These are phyloP conservation scores for Pouteria campechiana DNA, from an alignment of 179 eudicot species.

Conservation along the genomic window DNA sequence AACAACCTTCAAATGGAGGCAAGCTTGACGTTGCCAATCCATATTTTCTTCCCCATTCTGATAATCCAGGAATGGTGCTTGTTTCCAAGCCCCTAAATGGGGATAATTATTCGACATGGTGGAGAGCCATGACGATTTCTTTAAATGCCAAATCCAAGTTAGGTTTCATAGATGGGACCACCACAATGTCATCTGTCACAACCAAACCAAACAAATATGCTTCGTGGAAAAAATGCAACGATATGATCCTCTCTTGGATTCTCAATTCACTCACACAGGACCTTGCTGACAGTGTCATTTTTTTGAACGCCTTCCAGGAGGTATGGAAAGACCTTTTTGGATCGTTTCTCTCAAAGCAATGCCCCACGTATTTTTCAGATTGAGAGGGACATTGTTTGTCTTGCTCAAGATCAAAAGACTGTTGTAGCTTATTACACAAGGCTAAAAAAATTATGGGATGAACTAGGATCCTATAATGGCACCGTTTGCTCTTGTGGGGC, in stretches of 20 bases:
- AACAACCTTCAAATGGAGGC: no score
- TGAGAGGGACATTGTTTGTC: background rate
- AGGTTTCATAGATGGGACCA: conserved; percentile 1
- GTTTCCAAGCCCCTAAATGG: conserved; percentile 1
- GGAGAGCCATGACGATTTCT: background rate
- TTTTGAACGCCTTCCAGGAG: background rate
- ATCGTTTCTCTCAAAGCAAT: conserved; percentile 6
- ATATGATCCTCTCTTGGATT: conserved; percentile 1
- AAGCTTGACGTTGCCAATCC: no score
- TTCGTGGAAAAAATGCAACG: conserved; percentile 1
- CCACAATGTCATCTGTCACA: no score
- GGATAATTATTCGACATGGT: conserved; percentile 2
- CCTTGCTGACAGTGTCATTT: background rate
- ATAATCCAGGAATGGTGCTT: conserved; percentile 1
- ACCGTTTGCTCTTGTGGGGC: background rate
- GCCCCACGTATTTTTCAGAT: conserved; percentile 5
- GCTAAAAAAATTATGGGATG: background rate
- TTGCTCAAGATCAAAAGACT: background rate
- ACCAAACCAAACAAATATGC: no score
- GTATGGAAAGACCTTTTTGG: conserved; percentile 2
- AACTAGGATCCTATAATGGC: background rate
- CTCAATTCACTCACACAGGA: background rate
- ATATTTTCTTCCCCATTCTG: conserved; percentile 1
- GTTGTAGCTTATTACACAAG: background rate
- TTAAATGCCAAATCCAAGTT: conserved; percentile 1